These are phyloP conservation scores for Exophiala mesophila DNA, from an alignment of 2,329 filamentous ascomycete genomes.

Conservation along the genomic window DNA sequence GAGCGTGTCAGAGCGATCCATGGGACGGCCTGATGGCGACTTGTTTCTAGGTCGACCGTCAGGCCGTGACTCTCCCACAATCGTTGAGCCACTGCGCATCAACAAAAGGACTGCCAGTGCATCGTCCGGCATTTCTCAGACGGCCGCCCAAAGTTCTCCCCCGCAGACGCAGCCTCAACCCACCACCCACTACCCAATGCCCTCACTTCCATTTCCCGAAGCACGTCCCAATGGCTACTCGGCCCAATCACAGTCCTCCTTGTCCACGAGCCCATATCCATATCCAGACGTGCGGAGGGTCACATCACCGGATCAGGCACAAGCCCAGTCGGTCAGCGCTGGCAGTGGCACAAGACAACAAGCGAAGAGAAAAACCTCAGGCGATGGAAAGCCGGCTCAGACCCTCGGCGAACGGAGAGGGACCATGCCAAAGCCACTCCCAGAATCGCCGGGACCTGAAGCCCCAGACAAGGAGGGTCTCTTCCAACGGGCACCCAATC, in stretches of 20 bases:
- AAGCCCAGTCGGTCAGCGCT: constrained; percentile 15
- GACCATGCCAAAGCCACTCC: constrained; percentile 70
- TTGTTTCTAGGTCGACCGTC: constrained; percentile 64
- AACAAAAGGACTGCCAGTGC: constrained; percentile 67
- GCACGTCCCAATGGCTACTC: constrained; percentile 47
- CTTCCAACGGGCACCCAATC: constrained; percentile 61
- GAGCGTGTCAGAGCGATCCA: constrained; percentile 44
- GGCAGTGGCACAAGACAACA: constrained; percentile 26
- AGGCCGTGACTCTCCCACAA: constrained; percentile 63
- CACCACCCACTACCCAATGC: constrained; percentile 62
- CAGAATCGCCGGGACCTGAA: constrained; percentile 74
- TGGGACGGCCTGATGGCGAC: constrained; percentile 71
- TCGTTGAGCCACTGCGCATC: constrained; percentile 75
- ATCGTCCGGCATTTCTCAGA: constrained; percentile 38
- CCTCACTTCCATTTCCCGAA: constrained; percentile 69
- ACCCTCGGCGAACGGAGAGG: constrained; percentile 77
- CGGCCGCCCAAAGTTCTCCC: constrained; percentile 29
- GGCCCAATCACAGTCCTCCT: constrained; percentile 19
- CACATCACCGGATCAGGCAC: constrained; percentile 25
- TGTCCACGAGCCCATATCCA: constrained; percentile 37
- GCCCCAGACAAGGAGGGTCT: constrained; percentile 72
- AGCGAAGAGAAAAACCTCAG: constrained; percentile 37
- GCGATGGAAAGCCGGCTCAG: constrained; percentile 51
- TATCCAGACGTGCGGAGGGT: constrained; percentile 40
- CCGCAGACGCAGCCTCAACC: constrained; percentile 38